Percentiles rank a stretch among this genome's conserved stretches.
Evolutionary conservation across 106 monocot species (phyloP).

Genomic region (Iris macrosiphon): DNA sequence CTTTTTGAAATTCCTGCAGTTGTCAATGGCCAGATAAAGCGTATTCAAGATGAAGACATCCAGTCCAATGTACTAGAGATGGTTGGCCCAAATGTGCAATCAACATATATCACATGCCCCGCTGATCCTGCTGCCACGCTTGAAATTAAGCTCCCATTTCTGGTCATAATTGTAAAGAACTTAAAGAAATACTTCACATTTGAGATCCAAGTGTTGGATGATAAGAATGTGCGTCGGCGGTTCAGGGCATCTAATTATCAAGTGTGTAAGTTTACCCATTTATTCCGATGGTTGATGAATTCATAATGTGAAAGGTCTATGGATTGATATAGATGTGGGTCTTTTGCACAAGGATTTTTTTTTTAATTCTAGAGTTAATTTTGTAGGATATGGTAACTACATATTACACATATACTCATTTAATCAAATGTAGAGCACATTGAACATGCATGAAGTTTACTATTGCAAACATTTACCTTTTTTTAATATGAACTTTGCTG

Average conservation of each 20-base stretch:
- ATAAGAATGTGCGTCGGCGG: constrained; percentile 93
- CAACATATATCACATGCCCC: constrained; percentile 93
- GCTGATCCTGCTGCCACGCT: constrained; percentile 92
- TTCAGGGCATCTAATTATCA: constrained; percentile 98
- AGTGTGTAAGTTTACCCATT: constrained; percentile 46
- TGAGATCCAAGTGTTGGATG: constrained; percentile 97
- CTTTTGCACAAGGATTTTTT: too few relatives aligned
- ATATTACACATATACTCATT: too few relatives aligned
- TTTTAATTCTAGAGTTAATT: too few relatives aligned
- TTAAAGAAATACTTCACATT: constrained; percentile 50
- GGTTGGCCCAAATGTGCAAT: constrained; percentile 86
- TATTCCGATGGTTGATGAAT: neutral
- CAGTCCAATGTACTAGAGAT: constrained; percentile 97
- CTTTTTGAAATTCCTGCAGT: constrained; percentile 46
- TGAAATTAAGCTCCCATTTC: constrained; percentile 92
- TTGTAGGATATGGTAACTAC: too few relatives aligned
- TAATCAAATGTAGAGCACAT: too few relatives aligned
- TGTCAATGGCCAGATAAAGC: constrained; percentile 84
- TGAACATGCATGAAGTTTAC: too few relatives aligned
- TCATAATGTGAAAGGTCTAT: too few relatives aligned
- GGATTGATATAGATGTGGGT: too few relatives aligned
- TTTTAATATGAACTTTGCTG: too few relatives aligned
- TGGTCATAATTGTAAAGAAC: constrained; percentile 95
- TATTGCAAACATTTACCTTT: too few relatives aligned
- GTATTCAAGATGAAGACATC: constrained; percentile 93